A percentile compares a stretch with the other conserved stretches of the same genome.
These are phyloP conservation scores for Phytophthora hybrid DNA, from an alignment of 352 stramenopile genomes.

Conservation along the genomic window DNA sequence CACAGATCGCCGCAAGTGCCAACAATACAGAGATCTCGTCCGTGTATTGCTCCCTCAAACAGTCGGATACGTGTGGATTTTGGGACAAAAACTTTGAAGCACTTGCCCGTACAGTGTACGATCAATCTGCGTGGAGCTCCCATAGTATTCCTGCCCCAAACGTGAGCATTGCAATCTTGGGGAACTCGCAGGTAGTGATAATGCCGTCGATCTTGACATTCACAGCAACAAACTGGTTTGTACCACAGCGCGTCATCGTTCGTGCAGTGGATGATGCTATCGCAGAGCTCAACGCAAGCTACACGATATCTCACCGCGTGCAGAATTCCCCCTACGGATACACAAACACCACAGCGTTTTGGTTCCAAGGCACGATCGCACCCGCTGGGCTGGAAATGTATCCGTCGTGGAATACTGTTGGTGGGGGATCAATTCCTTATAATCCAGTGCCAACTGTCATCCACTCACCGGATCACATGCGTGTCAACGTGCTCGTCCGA, in stretches of 20 bases:
- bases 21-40: constrained; percentile 15
- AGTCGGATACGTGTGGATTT: constrained; percentile 59
- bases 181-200: constrained; percentile 57
- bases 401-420: constrained; percentile 33
- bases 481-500: constrained; percentile 57
- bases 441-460: constrained; percentile 66
- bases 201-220: constrained; percentile 72
- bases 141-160: constrained; percentile 29
- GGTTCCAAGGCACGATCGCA: constrained; percentile 47
- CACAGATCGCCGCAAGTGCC: constrained; percentile 6
- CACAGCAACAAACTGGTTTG: constrained; percentile 65
- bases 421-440: constrained; percentile 54
- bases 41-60: constrained; percentile 39
- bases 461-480: constrained; percentile 51
- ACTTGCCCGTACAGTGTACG: constrained; percentile 48
- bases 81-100: constrained; percentile 47
- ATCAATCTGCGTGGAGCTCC: constrained; percentile 18
- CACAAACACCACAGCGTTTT: constrained; percentile 63
- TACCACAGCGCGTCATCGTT: constrained; percentile 63
- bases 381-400: constrained; percentile 27
- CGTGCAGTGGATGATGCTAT: constrained; percentile 56
- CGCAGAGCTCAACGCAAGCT: constrained; percentile 44
- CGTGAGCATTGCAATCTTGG: constrained; percentile 67
- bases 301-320: constrained; percentile 62
- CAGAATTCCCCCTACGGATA: constrained; percentile 62